These are phyloP conservation scores for Didymella keratinophila DNA, from an alignment of 2,329 filamentous ascomycete species.

Conservation along the genomic window DNA sequence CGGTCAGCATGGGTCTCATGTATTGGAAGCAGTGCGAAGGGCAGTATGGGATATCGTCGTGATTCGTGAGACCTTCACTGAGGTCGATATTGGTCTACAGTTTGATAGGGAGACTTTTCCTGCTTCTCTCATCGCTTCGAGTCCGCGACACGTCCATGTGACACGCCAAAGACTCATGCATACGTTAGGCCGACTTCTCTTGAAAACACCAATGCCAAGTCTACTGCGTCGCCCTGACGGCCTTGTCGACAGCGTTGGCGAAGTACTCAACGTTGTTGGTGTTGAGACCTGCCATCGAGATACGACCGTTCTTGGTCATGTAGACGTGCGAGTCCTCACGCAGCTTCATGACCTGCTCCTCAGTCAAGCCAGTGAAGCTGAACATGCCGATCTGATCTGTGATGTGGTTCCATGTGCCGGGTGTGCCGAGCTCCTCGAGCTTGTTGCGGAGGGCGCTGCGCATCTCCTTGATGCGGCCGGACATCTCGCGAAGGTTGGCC, in stretches of 20 bases:
- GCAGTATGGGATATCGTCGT: conserved; percentile 4
- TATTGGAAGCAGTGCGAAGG: not conserved
- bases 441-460: conserved; percentile 77
- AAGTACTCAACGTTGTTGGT: conserved; percentile 92
- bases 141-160: conserved; percentile 1
- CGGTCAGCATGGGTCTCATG: not conserved
- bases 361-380: conserved; percentile 83
- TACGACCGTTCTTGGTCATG: conserved; percentile 97
- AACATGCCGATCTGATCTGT: conserved; percentile 99
- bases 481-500: conserved; percentile 90
- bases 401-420: conserved; percentile 95
- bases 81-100: conserved; percentile 11
- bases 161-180: not conserved
- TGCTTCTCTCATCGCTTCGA: not conserved
- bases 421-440: conserved; percentile 84
- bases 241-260: conserved; percentile 85
- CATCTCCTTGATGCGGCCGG: conserved; percentile 93
- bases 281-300: conserved; percentile 98
- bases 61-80: conserved; percentile 13
- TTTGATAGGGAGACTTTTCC: not conserved
- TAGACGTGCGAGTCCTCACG: conserved; percentile 78
- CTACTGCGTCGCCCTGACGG: conserved; percentile 67
- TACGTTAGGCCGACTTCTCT: not conserved
- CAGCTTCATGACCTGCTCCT: conserved; percentile 75
- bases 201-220: not conserved